These are phyloP conservation scores for Cryptococcus hybrid DNA, from an alignment of 1,284 basidiomycete species.

Conservation along the genomic window DNA sequence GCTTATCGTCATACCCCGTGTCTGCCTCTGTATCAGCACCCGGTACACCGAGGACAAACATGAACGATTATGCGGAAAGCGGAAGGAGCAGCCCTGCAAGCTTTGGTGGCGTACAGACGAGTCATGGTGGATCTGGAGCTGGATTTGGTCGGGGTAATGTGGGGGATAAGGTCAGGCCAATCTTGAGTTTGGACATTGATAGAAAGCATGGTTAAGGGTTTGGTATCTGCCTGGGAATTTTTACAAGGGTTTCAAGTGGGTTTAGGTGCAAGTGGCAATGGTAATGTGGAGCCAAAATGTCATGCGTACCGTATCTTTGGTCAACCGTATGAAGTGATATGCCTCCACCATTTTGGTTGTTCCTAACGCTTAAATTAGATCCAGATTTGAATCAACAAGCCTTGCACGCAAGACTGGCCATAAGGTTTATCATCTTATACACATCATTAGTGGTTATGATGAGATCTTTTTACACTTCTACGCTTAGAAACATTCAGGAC, in stretches of 20 bases:
- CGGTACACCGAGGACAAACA: constrained; percentile 11
- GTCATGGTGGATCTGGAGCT: constrained; percentile 3
- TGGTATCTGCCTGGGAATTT: not conserved
- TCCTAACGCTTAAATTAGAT: no score
- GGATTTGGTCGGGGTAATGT: constrained; percentile 3
- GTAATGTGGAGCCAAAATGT: not conserved
- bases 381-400: no score
- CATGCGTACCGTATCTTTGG: not conserved
- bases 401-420: no score
- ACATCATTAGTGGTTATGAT: no score
- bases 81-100: constrained; percentile 3
- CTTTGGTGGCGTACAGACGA: constrained; percentile 2
- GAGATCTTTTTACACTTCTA: no score
- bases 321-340: not conserved
- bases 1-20: not conserved
- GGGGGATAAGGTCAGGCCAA: constrained; percentile 7
- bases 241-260: not conserved
- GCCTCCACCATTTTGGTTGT: no score
- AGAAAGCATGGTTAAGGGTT: constrained; percentile 1
- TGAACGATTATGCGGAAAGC: not conserved
- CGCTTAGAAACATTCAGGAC: no score
- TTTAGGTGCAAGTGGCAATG: not conserved
- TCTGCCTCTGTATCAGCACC: constrained; percentile 14
- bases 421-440: no score
- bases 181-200: constrained; percentile 12